Percentiles rank a stretch among this genome's conserved stretches.
phyloP scores from a whole-genome alignment of 345 rosid genomes.

The Brassica carinata region DNA sequence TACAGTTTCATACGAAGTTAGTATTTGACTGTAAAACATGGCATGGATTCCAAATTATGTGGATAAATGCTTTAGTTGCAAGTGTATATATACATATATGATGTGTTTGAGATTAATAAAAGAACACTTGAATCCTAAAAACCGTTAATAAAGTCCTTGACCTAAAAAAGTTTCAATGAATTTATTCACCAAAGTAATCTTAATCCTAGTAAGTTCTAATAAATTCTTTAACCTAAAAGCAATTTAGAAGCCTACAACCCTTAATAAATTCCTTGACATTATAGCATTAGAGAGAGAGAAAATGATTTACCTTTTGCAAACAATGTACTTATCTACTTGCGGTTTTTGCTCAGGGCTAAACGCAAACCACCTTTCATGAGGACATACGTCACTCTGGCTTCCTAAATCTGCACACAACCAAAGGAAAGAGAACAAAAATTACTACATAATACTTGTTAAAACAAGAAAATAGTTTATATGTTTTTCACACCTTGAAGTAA shows the following conservation, averaged over 20 bases:
- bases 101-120: background rate
- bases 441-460: background rate
- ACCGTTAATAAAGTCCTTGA: background rate
- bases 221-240: background rate
- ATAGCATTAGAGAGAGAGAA: background rate
- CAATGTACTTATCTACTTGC: conserved; percentile 60
- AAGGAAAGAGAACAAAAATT: background rate
- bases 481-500: conserved; percentile 70
- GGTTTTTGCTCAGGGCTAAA: conserved; percentile 58
- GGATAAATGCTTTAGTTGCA: background rate
- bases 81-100: background rate
- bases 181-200: background rate
- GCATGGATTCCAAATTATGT: background rate
- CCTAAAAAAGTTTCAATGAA: background rate
- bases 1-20: background rate
- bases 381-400: conserved; percentile 36
- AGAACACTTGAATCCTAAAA: background rate
- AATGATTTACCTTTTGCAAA: conserved; percentile 46
- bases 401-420: conserved; percentile 51
- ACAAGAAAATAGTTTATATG: background rate
- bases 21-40: background rate
- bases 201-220: background rate
- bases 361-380: conserved; percentile 62
- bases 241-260: background rate
- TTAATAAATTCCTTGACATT: background rate